Percentiles rank a stretch among this genome's conserved stretches.
phyloP scores from a whole-genome alignment of 139 green algal species.

The Protoeuglena noctilucae region DNA sequence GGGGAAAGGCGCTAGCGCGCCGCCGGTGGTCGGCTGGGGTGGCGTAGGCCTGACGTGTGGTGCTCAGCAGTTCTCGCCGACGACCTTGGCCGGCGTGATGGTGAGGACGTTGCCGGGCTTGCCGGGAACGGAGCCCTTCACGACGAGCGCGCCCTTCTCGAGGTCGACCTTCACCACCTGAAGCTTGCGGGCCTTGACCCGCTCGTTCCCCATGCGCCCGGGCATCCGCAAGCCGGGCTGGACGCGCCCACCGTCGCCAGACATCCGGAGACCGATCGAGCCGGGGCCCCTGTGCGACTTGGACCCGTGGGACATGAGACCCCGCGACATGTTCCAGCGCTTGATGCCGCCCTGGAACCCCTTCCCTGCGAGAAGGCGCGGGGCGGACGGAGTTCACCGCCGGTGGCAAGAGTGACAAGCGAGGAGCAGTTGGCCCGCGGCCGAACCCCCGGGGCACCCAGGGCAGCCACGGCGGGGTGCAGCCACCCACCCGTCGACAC shows the following conservation, averaged over 20 bases:
- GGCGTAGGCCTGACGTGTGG: no score
- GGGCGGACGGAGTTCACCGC: background rate
- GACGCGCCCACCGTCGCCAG: conserved; percentile 51
- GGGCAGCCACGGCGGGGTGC: background rate
- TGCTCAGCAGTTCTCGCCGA: conserved; percentile 34
- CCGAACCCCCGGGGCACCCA: no score
- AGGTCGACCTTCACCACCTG: conserved; percentile 65
- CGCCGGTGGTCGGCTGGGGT: no score
- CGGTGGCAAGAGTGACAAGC: no score
- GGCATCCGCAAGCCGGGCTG: conserved; percentile 89
- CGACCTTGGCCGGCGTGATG: conserved; percentile 59
- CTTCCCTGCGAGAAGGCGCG: conserved; percentile 30
- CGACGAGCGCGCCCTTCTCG: conserved; percentile 66
- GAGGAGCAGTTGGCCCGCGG: no score
- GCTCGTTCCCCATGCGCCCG: conserved; percentile 75
- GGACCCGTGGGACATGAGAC: conserved; percentile 92
- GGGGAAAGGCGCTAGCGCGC: no score
- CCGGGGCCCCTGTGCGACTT: conserved; percentile 91
- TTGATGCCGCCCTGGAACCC: conserved; percentile 92
- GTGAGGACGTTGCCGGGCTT: conserved; percentile 86
- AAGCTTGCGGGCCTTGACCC: conserved; percentile 63
- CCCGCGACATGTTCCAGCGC: conserved; percentile 75
- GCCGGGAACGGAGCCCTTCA: conserved; percentile 83
- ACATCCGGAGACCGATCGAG: conserved; percentile 47
- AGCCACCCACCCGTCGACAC: conserved; percentile 40